A percentile compares a stretch with the other conserved stretches of the same genome.
Evolutionary conservation across 2,329 filamentous ascomycete species (phyloP).

Genomic region (Nemania bipapillata): DNA sequence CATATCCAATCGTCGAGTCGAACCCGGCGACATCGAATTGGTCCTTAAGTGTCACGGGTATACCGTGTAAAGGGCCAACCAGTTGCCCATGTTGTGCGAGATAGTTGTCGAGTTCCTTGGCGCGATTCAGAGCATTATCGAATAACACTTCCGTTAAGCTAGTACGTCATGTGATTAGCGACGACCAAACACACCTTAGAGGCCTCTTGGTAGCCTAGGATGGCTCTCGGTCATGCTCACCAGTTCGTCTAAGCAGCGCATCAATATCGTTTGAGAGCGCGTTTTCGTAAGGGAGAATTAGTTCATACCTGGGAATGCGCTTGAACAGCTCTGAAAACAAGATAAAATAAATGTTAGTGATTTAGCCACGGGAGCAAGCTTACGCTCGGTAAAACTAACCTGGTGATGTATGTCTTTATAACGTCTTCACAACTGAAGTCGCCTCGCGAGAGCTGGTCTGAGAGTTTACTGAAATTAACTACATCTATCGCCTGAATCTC

Average conservation of each 20-base stretch:
- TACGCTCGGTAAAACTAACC: slow-evolving; percentile 28
- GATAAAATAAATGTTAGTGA: neutral
- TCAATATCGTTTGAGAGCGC: neutral
- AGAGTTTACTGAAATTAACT: slow-evolving; percentile 3
- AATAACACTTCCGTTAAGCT: slow-evolving; percentile 48
- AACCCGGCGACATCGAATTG: slow-evolving; percentile 69
- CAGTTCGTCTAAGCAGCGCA: slow-evolving; percentile 41
- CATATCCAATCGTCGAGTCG: slow-evolving; percentile 69
- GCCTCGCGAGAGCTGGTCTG: slow-evolving; percentile 33
- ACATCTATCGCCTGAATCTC: neutral
- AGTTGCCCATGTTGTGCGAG: slow-evolving; percentile 27
- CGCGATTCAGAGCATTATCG: slow-evolving; percentile 41
- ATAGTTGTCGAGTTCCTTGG: slow-evolving; percentile 43
- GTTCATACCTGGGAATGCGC: slow-evolving; percentile 17
- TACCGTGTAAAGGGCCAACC: slow-evolving; percentile 43
- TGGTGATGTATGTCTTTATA: slow-evolving; percentile 40
- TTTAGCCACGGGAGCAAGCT: neutral
- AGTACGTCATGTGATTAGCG: slow-evolving; percentile 24
- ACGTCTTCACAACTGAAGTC: slow-evolving; percentile 39
- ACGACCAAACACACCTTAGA: neutral
- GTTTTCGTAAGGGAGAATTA: neutral
- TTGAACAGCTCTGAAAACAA: slow-evolving; percentile 13
- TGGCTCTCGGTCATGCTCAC: slow-evolving; percentile 20
- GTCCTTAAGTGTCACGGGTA: slow-evolving; percentile 62
- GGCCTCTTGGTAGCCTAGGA: neutral